Percentiles rank a stretch among this genome's conserved stretches.
These are phyloP conservation scores for Effrenium voratum DNA, from an alignment of 73 alveolate species.

Conservation along the genomic window DNA sequence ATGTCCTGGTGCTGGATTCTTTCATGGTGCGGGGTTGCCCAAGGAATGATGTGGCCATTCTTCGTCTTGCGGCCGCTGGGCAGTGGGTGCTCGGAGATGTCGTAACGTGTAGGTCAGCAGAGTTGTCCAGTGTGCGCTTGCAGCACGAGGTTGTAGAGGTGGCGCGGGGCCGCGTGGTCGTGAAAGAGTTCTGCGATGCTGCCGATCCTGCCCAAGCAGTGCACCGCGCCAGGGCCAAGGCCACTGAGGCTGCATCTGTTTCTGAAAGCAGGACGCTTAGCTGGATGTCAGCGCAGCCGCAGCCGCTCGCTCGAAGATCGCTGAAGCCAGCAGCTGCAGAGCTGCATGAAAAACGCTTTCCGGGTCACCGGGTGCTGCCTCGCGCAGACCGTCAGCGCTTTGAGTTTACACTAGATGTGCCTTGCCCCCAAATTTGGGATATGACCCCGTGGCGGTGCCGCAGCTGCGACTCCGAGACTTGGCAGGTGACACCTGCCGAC, in stretches of 20 bases:
- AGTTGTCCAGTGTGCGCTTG: not conserved
- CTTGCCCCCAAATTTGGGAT: too few species aligned
- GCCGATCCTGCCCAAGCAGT: not conserved
- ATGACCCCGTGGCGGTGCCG: too few species aligned
- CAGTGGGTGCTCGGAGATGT: not conserved
- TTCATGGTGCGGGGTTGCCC: not conserved
- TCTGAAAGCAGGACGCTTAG: not conserved
- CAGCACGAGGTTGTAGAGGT: not conserved
- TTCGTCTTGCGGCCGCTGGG: not conserved
- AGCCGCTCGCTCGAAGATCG: not conserved
- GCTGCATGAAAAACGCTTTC: not conserved
- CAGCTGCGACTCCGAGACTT: too few species aligned
- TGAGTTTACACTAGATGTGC: too few species aligned
- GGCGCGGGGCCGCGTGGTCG: not conserved
- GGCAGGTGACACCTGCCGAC: too few species aligned
- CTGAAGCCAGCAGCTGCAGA: not conserved
- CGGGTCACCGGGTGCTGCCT: not conserved
- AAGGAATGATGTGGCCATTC: not conserved
- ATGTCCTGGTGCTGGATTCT: not conserved
- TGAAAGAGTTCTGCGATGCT: not conserved
- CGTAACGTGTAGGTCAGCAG: not conserved
- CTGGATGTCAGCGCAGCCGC: not conserved
- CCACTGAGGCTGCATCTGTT: not conserved
- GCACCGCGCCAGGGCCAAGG: not conserved
- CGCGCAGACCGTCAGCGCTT: too few species aligned